Conservation (phyloP, 306 rosid species). For the Gastrolobium bilobum region DNA sequence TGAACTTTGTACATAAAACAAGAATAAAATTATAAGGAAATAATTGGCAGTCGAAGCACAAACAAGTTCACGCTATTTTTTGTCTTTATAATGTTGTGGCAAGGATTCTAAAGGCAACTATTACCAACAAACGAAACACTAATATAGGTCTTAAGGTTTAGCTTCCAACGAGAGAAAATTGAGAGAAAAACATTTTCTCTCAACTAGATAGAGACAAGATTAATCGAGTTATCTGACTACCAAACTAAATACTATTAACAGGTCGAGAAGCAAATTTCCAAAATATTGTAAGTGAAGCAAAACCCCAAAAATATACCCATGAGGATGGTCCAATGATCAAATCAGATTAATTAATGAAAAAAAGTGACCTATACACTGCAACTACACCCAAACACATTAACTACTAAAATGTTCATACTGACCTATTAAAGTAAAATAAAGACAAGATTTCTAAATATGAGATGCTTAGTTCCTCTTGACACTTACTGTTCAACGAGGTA, state of each 20-base stretch:
- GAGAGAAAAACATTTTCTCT: conserved; percentile 3
- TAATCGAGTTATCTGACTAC: conserved; percentile 21
- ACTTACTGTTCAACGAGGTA: not conserved
- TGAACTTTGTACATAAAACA: conserved; percentile 14
- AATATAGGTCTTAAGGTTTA: not conserved
- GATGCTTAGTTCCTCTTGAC: not conserved
- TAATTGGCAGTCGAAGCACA: conserved; percentile 7
- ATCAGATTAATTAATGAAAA: conserved; percentile 14
- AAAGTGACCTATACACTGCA: not conserved
- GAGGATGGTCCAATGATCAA: conserved; percentile 19
- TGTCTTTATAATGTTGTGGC: conserved; percentile 16
- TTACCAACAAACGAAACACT: conserved; percentile 1
- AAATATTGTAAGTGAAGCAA: conserved; percentile 7
- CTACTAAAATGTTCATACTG: conserved; percentile 1
- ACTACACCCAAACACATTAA: conserved; percentile 16
- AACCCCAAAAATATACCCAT: not conserved
- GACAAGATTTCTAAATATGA: not conserved
- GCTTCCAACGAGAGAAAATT: conserved; percentile 4
- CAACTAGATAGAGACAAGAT: conserved; percentile 1
- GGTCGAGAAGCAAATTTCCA: not conserved
- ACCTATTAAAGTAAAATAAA: conserved; percentile 27
- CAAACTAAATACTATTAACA: conserved; percentile 4
- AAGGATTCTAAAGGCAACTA: not conserved
- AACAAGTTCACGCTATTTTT: not conserved
- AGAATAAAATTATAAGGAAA: conserved; percentile 3